These are phyloP conservation scores for Globisporangium cylindrosporum DNA, from an alignment of 352 stramenopile species.

Conservation along the genomic window DNA sequence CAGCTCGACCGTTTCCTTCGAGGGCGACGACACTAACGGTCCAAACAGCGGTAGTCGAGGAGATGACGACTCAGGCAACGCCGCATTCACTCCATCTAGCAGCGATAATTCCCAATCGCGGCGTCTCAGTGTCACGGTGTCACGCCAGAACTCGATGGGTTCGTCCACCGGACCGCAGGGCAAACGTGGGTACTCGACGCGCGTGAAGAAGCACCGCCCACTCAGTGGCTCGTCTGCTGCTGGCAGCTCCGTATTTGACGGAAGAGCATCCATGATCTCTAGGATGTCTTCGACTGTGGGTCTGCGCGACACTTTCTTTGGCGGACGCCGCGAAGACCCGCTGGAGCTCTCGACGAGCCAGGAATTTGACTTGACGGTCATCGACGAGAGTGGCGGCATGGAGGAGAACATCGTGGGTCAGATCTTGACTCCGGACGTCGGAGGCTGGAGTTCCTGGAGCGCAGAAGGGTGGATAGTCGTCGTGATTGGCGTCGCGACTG, in stretches of 20 bases:
- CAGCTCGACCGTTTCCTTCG: neutral
- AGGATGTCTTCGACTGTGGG: slow-evolving; percentile 35
- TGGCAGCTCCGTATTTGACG: slow-evolving; percentile 27
- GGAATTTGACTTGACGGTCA: slow-evolving; percentile 74
- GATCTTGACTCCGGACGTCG: slow-evolving; percentile 47
- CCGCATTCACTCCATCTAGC: neutral
- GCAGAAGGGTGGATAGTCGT: slow-evolving; percentile 45
- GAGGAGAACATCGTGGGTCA: slow-evolving; percentile 50
- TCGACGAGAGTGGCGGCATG: slow-evolving; percentile 68
- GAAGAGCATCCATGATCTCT: slow-evolving; percentile 34
- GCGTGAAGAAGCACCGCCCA: slow-evolving; percentile 27
- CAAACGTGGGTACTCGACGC: slow-evolving; percentile 9
- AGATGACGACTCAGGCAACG: neutral
- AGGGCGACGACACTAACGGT: neutral
- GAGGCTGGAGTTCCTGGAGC: slow-evolving; percentile 43
- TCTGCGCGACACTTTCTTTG: slow-evolving; percentile 70
- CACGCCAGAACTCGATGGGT: slow-evolving; percentile 13
- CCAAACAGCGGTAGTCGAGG: neutral
- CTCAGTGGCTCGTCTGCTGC: slow-evolving; percentile 38
- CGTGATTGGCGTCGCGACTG: slow-evolving; percentile 32
- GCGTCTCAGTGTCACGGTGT: slow-evolving; percentile 13
- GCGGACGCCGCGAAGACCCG: slow-evolving; percentile 34
- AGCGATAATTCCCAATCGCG: neutral
- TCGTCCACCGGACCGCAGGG: slow-evolving; percentile 6
- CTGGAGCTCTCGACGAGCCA: slow-evolving; percentile 61